A percentile compares a stretch with the other conserved stretches of the same genome.
Evolutionary conservation across 1,284 basidiomycete genomes (phyloP).

Genomic region (Singerocomus inundabilis): DNA sequence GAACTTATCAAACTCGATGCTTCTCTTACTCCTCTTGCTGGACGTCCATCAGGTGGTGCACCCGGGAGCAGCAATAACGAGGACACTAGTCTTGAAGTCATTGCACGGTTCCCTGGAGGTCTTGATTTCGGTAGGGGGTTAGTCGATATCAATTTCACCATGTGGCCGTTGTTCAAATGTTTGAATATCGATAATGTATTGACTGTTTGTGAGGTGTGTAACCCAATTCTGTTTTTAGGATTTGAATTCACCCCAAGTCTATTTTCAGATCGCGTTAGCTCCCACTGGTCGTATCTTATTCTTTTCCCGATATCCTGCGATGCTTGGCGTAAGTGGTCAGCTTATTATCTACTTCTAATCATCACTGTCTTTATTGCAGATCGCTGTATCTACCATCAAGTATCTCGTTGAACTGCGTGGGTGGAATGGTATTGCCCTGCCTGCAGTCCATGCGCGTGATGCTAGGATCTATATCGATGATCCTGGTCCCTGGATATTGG

Average conservation of each 20-base stretch:
- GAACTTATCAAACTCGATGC: slow-evolving; percentile 83
- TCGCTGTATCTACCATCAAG: slow-evolving; percentile 86
- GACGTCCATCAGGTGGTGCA: slow-evolving; percentile 16
- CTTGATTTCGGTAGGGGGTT: slow-evolving; percentile 81
- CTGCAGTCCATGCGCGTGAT: slow-evolving; percentile 86
- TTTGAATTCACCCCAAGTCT: not conserved
- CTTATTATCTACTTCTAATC: not conserved
- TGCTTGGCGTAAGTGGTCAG: slow-evolving; percentile 66
- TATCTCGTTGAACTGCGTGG: slow-evolving; percentile 93
- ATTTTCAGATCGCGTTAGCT: slow-evolving; percentile 78
- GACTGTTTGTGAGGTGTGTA: slow-evolving; percentile 82
- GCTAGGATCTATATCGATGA: slow-evolving; percentile 88
- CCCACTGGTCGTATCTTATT: slow-evolving; percentile 91
- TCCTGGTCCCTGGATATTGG: slow-evolving; percentile 92
- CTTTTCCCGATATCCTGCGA: slow-evolving; percentile 85
- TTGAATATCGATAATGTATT: slow-evolving; percentile 93
- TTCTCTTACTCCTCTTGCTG: slow-evolving; percentile 33
- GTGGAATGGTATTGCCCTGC: slow-evolving; percentile 87
- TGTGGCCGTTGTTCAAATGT: slow-evolving; percentile 97
- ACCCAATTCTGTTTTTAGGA: not conserved
- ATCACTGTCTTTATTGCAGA: slow-evolving; percentile 37
- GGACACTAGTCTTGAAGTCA: slow-evolving; percentile 76
- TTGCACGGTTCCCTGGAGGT: slow-evolving; percentile 82
- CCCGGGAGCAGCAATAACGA: slow-evolving; percentile 49
- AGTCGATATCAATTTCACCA: slow-evolving; percentile 88